Base-by-base conservation (phyloP, 2,329 filamentous ascomycete species). In the Colletotrichum tanaceti region DNA sequence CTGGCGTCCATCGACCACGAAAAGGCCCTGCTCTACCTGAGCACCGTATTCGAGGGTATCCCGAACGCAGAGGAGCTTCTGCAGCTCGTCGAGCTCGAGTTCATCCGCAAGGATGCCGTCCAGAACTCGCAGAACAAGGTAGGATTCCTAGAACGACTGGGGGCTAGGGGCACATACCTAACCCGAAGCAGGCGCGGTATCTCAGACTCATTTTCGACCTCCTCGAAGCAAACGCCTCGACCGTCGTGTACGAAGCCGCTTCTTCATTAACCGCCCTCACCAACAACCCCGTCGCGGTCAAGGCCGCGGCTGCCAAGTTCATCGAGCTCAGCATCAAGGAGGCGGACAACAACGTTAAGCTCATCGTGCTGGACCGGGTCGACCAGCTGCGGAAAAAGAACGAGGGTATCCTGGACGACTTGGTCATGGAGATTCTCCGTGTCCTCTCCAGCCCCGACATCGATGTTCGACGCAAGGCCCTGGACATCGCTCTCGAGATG, bases 281-380 rank as follows among this genome's bases (percentile, higher is more conserved):
- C 22, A 97, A 89, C 80, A 99, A 99, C 81, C 95, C 96, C 0
- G 96, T 99, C 14, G 96, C 96, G 20, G 95, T 99, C 68, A 99
- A 98, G 83, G 96, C 96, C 32, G 96, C 96, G 11, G 96, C 96
- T 16, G 88, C 89, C 74, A 99, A 99, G 78, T 96, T 99, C 78
- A 97, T 98, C 72, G 96, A 99, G 80, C 86, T 99, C 10, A 94
- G 92, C 78, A 98, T 99, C 78, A 97, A 97, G 82, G 96, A 98
- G 81, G 91, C 96, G 0, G 96, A 99, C 79, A 99, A 99, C 85
- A 99, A 99, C 77, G 96, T 99, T 72, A 99, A 99, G 83, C 90
- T 99, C 53, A 99, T 99, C 74, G 96, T 99, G 22, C 86, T 99
- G 50, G 96, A 98, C 76, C 91, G 95, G 53, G 96, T 99, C 44